Evolutionary conservation across 2,329 filamentous ascomycete species (phyloP), one percentile per base, ranked within the genome.

Genomic region (Alternaria postmessia): DNA sequence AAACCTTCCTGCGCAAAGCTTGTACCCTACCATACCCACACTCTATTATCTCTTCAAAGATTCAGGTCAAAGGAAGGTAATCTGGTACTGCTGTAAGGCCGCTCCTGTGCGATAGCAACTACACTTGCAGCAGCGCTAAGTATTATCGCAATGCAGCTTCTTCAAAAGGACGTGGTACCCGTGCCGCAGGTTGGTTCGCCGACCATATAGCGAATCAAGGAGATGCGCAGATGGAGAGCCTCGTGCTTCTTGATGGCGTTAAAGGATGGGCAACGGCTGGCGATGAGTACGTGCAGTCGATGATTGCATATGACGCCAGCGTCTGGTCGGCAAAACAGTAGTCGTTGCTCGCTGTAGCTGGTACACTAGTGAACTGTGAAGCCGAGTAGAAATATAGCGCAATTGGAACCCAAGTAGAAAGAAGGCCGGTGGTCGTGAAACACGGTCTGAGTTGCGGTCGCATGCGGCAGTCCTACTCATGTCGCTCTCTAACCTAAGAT

Each of bases 1-100:
- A 63, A 87, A 88, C 64, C 76, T 87, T 14, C 85, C 85, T 0
- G 85, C 85, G 8, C 85, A 87, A 54, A 83, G 80, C 12, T 80
- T 87, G 39, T 86, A 85, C 54, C 82, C 82, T 52, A 83, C 82
- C 4, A 79, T 85, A 6, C 78, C 81, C 4, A 75, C 77, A 6
- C 70, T 86, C 28, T 82, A 86, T 62, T 80, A 80, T 44, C 75
- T 88, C 18, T 83, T 82, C 74, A 82, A 81, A 63, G 79, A 83
- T 57, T 85, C 84, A 2, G 80, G 80, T 1, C 77, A 86, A 22
- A 79, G 79, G 49, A 80, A 75, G 42, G 75, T 87, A 24, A 82
- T 88, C 34, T 87, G 86, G 66, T 87, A 87, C 73, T 87, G 85
- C 66, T 84, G 85, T 86, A 72, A 59, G 78, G 73, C 28, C 22